A percentile compares a stretch with the other conserved stretches of the same genome.
These are phyloP conservation scores for Olyra latifolia DNA, from an alignment of 176 grass and related monocot species.

Conservation along the genomic window DNA sequence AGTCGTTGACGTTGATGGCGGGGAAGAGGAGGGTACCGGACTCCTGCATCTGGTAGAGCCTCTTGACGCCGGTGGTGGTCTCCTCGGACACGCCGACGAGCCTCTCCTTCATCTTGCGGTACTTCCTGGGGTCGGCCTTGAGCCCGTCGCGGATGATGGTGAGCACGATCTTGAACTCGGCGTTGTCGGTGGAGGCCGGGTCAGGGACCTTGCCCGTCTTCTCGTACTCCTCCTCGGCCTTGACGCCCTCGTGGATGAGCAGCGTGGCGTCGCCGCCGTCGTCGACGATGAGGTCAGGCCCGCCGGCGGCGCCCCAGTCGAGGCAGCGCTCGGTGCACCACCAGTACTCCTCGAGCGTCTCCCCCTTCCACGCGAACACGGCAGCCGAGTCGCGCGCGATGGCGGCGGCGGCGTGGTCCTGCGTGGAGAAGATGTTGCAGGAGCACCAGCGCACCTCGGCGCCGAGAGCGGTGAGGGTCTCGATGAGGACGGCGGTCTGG, in stretches of 20 bases:
- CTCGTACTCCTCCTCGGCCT: conserved; percentile 92
- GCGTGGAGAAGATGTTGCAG: conserved; percentile 99
- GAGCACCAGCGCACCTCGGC: conserved; percentile 96
- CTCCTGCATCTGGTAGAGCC: conserved; percentile 91
- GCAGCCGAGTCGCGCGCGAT: conserved; percentile 89
- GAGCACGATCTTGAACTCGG: conserved; percentile 97
- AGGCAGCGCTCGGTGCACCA: conserved; percentile 99
- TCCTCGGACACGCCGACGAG: conserved; percentile 95
- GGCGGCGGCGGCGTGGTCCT: conserved; percentile 97
- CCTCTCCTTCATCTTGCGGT: conserved; percentile 93
- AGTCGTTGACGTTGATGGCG: conserved; percentile 91
- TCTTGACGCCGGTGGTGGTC: conserved; percentile 91
- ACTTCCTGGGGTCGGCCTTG: conserved; percentile 66
- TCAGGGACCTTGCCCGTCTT: conserved; percentile 70
- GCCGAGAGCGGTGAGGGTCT: conserved; percentile 88
- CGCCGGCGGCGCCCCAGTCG: conserved; percentile 73
- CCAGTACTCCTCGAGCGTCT: conserved; percentile 98
- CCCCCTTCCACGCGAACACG: conserved; percentile 96
- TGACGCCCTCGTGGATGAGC: conserved; percentile 91
- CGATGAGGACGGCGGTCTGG: conserved; percentile 98
- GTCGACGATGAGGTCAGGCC: conserved; percentile 94
- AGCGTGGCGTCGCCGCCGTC: conserved; percentile 88
- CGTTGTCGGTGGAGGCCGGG: conserved; percentile 82
- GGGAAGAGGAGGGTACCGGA: conserved; percentile 78
- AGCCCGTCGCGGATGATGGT: conserved; percentile 86